Evolutionary conservation across 1,284 basidiomycete species (phyloP).

Genomic region (Rhizoctonia solani): DNA sequence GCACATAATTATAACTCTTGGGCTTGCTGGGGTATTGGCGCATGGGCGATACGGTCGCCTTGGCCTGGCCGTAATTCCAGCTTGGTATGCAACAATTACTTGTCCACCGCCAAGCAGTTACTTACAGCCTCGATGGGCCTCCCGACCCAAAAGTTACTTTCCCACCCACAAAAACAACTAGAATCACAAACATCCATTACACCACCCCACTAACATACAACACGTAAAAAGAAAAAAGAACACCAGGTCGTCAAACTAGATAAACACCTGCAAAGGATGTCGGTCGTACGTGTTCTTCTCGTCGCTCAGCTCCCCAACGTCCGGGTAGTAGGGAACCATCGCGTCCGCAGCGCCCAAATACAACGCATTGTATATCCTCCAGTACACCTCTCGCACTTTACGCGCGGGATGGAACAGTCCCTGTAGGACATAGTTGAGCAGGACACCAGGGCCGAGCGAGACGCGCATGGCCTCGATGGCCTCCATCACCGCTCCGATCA

Average conservation of each 20-base stretch:
- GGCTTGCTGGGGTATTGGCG: no score
- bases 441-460: slow-evolving; percentile 89
- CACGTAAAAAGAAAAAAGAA: slow-evolving; percentile 7
- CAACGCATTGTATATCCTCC: slow-evolving; percentile 89
- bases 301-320: slow-evolving; percentile 83
- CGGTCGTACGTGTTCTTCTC: slow-evolving; percentile 87
- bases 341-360: slow-evolving; percentile 89
- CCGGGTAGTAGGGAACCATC: slow-evolving; percentile 94
- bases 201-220: no score
- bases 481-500: slow-evolving; percentile 96
- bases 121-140: no score
- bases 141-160: no score
- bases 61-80: no score
- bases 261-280: slow-evolving; percentile 81
- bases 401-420: slow-evolving; percentile 95
- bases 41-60: no score
- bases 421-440: slow-evolving; percentile 89
- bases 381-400: slow-evolving; percentile 93
- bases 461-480: slow-evolving; percentile 97
- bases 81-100: no score
- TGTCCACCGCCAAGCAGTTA: no score
- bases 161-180: no score
- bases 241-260: slow-evolving; percentile 49
- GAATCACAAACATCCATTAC: no score
- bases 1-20: no score